These are phyloP conservation scores for Pleurotus citrinopileatus DNA, from an alignment of 768 basidiomycete genomes.

Conservation along the genomic window DNA sequence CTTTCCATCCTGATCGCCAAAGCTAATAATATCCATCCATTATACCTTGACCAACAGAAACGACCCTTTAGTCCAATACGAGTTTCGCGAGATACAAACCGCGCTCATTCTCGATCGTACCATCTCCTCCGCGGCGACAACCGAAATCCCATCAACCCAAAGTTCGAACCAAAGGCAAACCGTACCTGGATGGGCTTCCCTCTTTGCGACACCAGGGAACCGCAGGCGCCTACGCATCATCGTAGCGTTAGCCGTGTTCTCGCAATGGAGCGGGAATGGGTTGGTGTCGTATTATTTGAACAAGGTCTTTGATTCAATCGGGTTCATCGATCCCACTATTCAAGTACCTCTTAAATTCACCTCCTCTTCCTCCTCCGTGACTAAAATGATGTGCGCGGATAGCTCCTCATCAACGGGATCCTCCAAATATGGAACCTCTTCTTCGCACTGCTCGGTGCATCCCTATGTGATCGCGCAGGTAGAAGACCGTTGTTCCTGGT, in stretches of 20 bases:
- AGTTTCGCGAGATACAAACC: conserved; percentile 52
- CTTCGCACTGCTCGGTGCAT: conserved; percentile 44
- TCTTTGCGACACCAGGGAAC: conserved; percentile 52
- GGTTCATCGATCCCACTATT: conserved; percentile 27
- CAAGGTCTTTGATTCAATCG: conserved; percentile 50
- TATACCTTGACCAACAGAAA: conserved; percentile 23
- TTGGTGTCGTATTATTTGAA: conserved; percentile 63
- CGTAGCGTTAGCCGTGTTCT: conserved; percentile 56
- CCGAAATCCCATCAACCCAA: too few relatives aligned
- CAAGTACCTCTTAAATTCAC: neutral
- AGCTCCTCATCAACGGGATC: conserved; percentile 42
- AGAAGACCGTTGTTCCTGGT: conserved; percentile 48
- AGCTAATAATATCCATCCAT: neutral
- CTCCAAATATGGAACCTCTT: conserved; percentile 55
- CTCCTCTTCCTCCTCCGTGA: conserved; percentile 12
- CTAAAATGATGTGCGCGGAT: neutral
- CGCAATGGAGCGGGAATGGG: conserved; percentile 56
- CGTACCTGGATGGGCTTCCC: conserved; percentile 40
- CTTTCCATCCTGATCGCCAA: too few relatives aligned
- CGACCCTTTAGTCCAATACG: conserved; percentile 57
- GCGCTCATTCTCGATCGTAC: neutral
- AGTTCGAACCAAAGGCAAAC: conserved; percentile 36
- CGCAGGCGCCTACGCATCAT: conserved; percentile 52
- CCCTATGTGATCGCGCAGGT: conserved; percentile 47
- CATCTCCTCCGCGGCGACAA: too few relatives aligned